Percentiles rank a stretch among this genome's conserved stretches.
phyloP scores from a whole-genome alignment of 495 filamentous ascomycete genomes.

The Cudoniella acicularis region DNA sequence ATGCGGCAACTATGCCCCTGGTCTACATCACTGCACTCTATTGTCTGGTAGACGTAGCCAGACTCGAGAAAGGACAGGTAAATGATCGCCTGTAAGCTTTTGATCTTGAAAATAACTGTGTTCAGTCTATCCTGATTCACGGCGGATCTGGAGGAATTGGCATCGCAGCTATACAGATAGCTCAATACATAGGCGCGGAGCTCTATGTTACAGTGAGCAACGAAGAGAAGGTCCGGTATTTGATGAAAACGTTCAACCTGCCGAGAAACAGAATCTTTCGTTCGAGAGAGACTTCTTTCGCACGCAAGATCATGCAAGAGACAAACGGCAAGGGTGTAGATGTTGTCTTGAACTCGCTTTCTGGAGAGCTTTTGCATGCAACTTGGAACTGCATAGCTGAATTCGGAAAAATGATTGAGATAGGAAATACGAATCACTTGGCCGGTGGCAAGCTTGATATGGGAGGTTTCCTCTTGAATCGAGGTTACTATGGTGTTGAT shows the following conservation, averaged over 20 bases:
- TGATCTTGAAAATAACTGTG: not conserved
- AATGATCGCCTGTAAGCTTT: not conserved
- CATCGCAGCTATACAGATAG: slow-evolving; percentile 54
- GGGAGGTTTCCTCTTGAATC: slow-evolving; percentile 8
- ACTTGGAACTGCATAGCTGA: slow-evolving; percentile 46
- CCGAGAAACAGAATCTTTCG: slow-evolving; percentile 47
- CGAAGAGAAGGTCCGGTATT: slow-evolving; percentile 42
- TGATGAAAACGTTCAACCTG: slow-evolving; percentile 48
- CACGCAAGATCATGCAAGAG: slow-evolving; percentile 31
- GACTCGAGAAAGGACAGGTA: slow-evolving; percentile 33
- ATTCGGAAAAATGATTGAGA: slow-evolving; percentile 45
- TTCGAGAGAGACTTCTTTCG: slow-evolving; percentile 39
- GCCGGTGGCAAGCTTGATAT: slow-evolving; percentile 29
- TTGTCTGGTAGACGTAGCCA: slow-evolving; percentile 31
- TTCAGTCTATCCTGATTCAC: slow-evolving; percentile 55
- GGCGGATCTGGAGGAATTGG: slow-evolving; percentile 55
- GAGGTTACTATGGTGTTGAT: slow-evolving; percentile 8
- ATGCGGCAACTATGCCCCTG: slow-evolving; percentile 39
- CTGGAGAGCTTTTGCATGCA: slow-evolving; percentile 38
- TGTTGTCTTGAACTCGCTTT: slow-evolving; percentile 59
- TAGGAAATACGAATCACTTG: slow-evolving; percentile 35
- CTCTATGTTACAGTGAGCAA: slow-evolving; percentile 46
- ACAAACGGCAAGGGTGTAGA: slow-evolving; percentile 56
- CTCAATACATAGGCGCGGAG: slow-evolving; percentile 47
- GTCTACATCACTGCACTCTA: slow-evolving; percentile 40